Conservation (phyloP, 768 basidiomycete genomes). For the Auricularia cornea region DNA sequence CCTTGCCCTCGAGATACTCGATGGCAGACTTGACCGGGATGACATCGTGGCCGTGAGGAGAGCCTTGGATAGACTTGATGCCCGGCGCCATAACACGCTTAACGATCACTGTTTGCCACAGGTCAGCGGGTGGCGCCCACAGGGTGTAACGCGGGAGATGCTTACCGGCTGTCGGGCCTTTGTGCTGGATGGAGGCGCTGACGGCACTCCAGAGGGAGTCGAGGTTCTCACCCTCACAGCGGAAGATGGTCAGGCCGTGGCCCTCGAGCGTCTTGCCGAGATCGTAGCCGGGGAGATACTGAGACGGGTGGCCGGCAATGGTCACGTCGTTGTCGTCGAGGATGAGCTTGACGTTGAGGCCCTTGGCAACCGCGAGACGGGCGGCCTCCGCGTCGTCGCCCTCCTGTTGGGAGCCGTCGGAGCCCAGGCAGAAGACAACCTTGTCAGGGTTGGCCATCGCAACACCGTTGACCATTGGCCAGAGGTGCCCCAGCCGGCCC, state of each 20-base stretch:
- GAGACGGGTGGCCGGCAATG: slow-evolving; percentile 83
- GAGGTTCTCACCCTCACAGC: slow-evolving; percentile 69
- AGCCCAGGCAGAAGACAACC: slow-evolving; percentile 74
- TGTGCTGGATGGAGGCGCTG: slow-evolving; percentile 40
- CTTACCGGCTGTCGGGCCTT: slow-evolving; percentile 75
- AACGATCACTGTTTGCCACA: slow-evolving; percentile 42
- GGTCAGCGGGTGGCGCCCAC: background rate
- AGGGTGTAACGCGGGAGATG: background rate
- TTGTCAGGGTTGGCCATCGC: slow-evolving; percentile 72
- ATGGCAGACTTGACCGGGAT: slow-evolving; percentile 75
- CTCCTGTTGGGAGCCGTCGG: slow-evolving; percentile 87
- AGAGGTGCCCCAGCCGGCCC: slow-evolving; percentile 87
- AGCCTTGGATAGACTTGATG: slow-evolving; percentile 70
- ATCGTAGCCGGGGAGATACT: slow-evolving; percentile 76
- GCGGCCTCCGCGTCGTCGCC: slow-evolving; percentile 90
- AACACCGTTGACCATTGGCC: slow-evolving; percentile 81
- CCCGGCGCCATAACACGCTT: slow-evolving; percentile 66
- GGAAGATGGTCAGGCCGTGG: slow-evolving; percentile 72
- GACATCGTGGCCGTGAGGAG: slow-evolving; percentile 75
- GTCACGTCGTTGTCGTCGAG: slow-evolving; percentile 91
- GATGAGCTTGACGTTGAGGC: slow-evolving; percentile 75
- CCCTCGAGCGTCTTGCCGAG: slow-evolving; percentile 65
- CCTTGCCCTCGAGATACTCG: slow-evolving; percentile 59
- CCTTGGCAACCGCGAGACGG: slow-evolving; percentile 74
- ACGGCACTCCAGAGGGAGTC: slow-evolving; percentile 69